Conservation (phyloP, 805 yeast species). For the Ogataea glucozyma region DNA sequence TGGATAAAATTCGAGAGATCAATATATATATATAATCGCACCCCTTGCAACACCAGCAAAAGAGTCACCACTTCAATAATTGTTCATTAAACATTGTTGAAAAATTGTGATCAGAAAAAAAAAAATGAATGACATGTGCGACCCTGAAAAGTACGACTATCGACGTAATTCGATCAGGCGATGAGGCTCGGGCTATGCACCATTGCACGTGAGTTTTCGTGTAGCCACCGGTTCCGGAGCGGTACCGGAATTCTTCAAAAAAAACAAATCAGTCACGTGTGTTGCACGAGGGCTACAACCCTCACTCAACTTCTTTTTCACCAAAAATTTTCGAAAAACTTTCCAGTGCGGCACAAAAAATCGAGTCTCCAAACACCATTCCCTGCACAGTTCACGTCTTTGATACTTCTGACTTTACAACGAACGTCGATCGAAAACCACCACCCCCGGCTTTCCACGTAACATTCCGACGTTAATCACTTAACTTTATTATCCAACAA, state of each 20-base stretch:
- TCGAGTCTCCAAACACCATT: background rate
- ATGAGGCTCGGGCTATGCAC: background rate
- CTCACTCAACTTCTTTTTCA: no score
- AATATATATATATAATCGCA: background rate
- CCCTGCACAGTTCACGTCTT: background rate
- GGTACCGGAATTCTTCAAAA: background rate
- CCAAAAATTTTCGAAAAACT: background rate
- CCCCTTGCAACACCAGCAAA: background rate
- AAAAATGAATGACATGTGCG: no score
- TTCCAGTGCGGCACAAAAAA: background rate
- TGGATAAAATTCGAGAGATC: background rate
- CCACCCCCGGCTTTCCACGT: conserved; percentile 73
- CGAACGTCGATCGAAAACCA: conserved; percentile 62
- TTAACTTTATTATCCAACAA: conserved; percentile 22
- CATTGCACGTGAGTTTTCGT: background rate
- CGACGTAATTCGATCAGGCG: conserved; percentile 1
- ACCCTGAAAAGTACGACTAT: no score
- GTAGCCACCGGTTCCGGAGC: background rate
- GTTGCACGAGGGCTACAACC: background rate
- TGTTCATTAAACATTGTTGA: conserved; percentile 1
- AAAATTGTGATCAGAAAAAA: background rate
- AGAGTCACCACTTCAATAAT: conserved; percentile 4
- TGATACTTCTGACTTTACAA: background rate
- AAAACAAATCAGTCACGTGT: background rate
- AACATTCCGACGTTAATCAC: conserved; percentile 53